These are phyloP conservation scores for Raddia distichophylla DNA, from an alignment of 176 grass and related monocot genomes.

Conservation along the genomic window DNA sequence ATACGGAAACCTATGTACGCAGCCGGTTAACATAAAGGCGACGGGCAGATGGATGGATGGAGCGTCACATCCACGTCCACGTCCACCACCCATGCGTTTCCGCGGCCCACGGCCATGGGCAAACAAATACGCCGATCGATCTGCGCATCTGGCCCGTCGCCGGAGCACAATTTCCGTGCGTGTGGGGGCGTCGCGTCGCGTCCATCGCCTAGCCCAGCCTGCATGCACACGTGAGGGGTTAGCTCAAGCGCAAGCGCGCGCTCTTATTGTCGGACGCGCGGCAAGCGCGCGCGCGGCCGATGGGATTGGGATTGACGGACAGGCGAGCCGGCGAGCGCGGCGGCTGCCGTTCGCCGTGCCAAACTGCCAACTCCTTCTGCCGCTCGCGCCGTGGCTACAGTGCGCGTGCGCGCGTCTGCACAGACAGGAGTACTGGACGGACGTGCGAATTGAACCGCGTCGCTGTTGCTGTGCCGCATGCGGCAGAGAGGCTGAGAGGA, in stretches of 20 bases:
- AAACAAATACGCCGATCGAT: not conserved
- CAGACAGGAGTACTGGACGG: no score
- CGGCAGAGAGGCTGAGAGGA: not conserved
- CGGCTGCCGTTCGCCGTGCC: not conserved
- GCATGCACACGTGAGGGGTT: no score
- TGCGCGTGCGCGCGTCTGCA: not conserved
- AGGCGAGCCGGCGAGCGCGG: not conserved
- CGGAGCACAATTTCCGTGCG: not conserved
- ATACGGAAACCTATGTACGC: conserved; percentile 25
- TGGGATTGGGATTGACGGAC: not conserved
- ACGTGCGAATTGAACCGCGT: no score
- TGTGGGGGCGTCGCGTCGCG: not conserved
- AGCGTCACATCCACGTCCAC: conserved; percentile 19
- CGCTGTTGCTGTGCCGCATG: not conserved
- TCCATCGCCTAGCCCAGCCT: no score
- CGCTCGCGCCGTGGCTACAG: not conserved
- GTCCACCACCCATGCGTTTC: not conserved
- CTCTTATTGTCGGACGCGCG: no score
- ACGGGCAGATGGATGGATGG: conserved; percentile 13
- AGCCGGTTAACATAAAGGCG: not conserved
- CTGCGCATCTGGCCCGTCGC: not conserved
- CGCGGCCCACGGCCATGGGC: not conserved
- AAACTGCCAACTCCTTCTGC: not conserved
- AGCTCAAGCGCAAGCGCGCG: not conserved
- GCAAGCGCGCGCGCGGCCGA: no score